Percentiles rank a stretch among this genome's conserved stretches.
Evolutionary conservation across 768 basidiomycete species (phyloP).

Genomic region (Agaricus sinodeliciosus): DNA sequence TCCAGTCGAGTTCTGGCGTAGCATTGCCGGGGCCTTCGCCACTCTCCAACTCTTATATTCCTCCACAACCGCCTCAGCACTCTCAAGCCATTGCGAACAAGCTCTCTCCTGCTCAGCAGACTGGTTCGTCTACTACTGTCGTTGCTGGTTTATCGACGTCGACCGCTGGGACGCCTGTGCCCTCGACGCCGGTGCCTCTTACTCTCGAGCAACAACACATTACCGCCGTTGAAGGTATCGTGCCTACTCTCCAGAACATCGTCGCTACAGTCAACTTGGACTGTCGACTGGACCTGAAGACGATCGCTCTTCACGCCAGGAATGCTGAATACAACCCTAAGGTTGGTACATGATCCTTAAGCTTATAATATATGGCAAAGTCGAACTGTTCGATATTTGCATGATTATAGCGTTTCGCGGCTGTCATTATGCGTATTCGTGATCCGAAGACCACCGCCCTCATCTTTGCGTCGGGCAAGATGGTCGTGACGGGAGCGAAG

Average conservation of each 20-base stretch:
- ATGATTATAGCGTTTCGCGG: slow-evolving; percentile 90
- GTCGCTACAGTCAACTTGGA: slow-evolving; percentile 98
- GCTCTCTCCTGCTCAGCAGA: slow-evolving; percentile 18
- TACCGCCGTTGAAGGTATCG: slow-evolving; percentile 95
- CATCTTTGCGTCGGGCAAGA: slow-evolving; percentile 99
- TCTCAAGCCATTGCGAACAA: slow-evolving; percentile 18
- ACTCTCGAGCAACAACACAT: slow-evolving; percentile 92
- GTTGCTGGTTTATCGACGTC: slow-evolving; percentile 56
- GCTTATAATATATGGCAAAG: slow-evolving; percentile 38
- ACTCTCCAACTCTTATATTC: slow-evolving; percentile 50
- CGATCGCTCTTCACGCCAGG: slow-evolving; percentile 93
- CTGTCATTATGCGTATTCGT: slow-evolving; percentile 99
- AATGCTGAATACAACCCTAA: slow-evolving; percentile 99
- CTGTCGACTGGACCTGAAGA: slow-evolving; percentile 95
- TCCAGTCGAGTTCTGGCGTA: slow-evolving; percentile 29
- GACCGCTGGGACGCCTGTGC: slow-evolving; percentile 38
- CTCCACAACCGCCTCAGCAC: slow-evolving; percentile 26
- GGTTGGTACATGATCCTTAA: slow-evolving; percentile 63
- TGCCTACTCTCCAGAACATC: slow-evolving; percentile 99
- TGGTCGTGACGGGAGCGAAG: slow-evolving; percentile 99
- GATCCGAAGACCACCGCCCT: slow-evolving; percentile 99
- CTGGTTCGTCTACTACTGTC: slow-evolving; percentile 31
- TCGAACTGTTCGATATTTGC: slow-evolving; percentile 58
- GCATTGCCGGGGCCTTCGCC: slow-evolving; percentile 49
- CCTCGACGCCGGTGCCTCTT: slow-evolving; percentile 65